Conservation (phyloP, 2,329 filamentous ascomycete species). For the Diplodia scrobiculata region DNA sequence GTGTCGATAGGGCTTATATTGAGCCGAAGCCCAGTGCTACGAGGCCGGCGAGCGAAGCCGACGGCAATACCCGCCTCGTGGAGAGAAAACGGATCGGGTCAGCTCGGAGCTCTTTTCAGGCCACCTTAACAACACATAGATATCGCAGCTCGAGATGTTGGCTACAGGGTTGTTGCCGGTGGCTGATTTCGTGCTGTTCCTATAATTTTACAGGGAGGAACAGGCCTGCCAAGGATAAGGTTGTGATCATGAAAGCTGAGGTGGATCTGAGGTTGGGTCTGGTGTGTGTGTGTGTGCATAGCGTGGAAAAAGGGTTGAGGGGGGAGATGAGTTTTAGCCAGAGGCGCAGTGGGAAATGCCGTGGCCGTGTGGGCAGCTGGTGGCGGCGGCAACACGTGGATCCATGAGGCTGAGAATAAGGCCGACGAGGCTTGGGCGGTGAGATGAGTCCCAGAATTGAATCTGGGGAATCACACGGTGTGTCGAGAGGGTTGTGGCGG, state of each 20-base stretch:
- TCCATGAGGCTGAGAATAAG: not conserved
- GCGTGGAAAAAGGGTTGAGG: slow-evolving; percentile 4
- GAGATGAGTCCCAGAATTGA: not conserved
- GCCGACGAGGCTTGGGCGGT: not conserved
- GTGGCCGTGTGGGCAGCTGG: not conserved
- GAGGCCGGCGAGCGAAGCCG: not conserved
- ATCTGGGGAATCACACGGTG: not conserved
- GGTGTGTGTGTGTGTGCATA: not conserved
- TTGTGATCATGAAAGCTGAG: not conserved
- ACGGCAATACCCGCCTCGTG: not conserved
- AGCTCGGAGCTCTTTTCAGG: not conserved
- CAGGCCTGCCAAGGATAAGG: not conserved
- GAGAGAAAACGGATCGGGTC: not conserved
- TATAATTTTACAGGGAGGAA: not conserved
- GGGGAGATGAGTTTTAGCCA: slow-evolving; percentile 5
- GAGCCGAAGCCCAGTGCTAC: not conserved
- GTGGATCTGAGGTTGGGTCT: not conserved
- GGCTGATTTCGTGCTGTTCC: too few relatives aligned
- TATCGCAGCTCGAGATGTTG: not conserved
- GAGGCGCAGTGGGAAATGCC: not conserved
- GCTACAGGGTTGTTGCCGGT: too few relatives aligned
- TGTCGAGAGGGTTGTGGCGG: not conserved
- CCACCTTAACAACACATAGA: not conserved
- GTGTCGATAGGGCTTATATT: not conserved
- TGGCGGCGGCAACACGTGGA: not conserved